Percentiles rank a stretch among this genome's conserved stretches.
These are phyloP conservation scores for Cordia subcordata DNA, from an alignment of 257 asterid genomes.

Conservation along the genomic window DNA sequence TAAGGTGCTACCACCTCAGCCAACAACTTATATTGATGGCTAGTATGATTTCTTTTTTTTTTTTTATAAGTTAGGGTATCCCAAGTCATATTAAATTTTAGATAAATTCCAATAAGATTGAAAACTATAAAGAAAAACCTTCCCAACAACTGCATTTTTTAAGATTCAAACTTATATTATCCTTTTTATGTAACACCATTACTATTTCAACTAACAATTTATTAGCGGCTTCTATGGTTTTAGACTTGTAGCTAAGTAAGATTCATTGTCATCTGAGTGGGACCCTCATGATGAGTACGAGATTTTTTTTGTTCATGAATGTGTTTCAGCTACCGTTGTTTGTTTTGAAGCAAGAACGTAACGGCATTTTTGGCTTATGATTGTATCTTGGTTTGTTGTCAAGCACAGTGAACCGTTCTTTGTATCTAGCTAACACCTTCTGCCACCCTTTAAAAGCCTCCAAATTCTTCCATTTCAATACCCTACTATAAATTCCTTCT, in stretches of 20 bases:
- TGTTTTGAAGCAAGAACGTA: slow-evolving; percentile 45
- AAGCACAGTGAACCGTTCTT: slow-evolving; percentile 22
- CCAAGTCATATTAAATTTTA: too few relatives aligned
- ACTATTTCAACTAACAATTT: too few relatives aligned
- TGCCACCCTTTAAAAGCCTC: slow-evolving; percentile 4
- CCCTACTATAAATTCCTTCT: neutral
- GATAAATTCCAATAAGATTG: too few relatives aligned
- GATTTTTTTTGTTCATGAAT: neutral
- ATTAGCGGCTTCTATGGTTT: too few relatives aligned
- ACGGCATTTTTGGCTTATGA: slow-evolving; percentile 53
- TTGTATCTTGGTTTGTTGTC: slow-evolving; percentile 43
- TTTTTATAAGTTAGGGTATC: too few relatives aligned
- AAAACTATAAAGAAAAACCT: too few relatives aligned
- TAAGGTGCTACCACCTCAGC: too few relatives aligned
- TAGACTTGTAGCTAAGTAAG: neutral
- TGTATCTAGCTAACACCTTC: slow-evolving; percentile 9
- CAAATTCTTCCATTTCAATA: neutral
- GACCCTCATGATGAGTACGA: neutral
- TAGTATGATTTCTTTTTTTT: too few relatives aligned
- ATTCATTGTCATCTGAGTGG: neutral
- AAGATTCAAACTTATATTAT: too few relatives aligned
- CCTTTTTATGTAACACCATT: too few relatives aligned
- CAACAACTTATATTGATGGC: too few relatives aligned
- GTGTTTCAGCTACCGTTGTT: slow-evolving; percentile 17
- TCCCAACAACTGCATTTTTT: too few relatives aligned